A percentile compares a stretch with the other conserved stretches of the same genome.
phyloP scores from a whole-genome alignment of 176 grass and related monocot species.

The Hsuehochloa calcarea region DNA sequence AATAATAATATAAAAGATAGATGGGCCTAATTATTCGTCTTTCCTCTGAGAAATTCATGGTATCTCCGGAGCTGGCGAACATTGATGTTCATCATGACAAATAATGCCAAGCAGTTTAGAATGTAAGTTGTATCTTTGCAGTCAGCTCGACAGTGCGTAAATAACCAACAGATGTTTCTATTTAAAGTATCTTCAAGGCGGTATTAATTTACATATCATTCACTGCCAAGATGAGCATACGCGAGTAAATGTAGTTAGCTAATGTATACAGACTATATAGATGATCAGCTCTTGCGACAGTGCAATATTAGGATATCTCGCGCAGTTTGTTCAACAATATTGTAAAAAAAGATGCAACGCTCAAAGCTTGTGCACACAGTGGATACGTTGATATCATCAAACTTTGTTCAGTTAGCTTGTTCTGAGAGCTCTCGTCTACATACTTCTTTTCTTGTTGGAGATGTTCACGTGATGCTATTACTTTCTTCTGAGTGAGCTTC shows the following conservation, averaged over 20 bases:
- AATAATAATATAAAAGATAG: too few species aligned
- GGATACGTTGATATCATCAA: background rate
- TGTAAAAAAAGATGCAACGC: background rate
- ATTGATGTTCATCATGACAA: background rate
- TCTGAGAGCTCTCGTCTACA: background rate
- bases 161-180: background rate
- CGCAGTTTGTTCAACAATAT: background rate
- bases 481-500: background rate
- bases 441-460: background rate
- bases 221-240: background rate
- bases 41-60: background rate
- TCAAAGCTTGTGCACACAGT: background rate
- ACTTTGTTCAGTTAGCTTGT: background rate
- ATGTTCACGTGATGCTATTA: background rate
- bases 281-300: background rate
- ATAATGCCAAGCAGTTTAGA: background rate
- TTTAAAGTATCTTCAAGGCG: background rate
- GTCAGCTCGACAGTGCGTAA: background rate
- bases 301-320: background rate
- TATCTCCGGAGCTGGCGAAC: background rate
- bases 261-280: background rate
- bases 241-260: background rate
- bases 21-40: background rate
- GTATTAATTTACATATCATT: background rate
- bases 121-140: background rate